Percentiles rank a stretch among this genome's conserved stretches.
phyloP scores from a whole-genome alignment of 169 alveolate species.

The Toxoplasma gondii region DNA sequence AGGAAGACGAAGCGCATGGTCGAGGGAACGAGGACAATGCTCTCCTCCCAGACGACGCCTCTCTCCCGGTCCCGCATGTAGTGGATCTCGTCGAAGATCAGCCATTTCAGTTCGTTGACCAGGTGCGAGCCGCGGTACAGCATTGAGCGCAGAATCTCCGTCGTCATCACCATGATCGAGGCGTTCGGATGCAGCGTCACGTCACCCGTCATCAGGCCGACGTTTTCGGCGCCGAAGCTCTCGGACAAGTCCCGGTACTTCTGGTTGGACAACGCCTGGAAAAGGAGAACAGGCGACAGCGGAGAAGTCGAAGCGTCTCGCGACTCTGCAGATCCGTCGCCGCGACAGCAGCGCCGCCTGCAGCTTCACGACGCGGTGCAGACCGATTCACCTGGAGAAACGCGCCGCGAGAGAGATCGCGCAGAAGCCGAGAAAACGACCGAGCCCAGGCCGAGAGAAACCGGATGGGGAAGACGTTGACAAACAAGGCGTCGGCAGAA shows the following conservation, averaged over 20 bases:
- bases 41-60: conserved; percentile 99
- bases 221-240: conserved; percentile 94
- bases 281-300: neutral
- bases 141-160: conserved; percentile 98
- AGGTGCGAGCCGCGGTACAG: conserved; percentile 98
- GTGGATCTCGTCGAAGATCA: conserved; percentile 98
- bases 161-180: conserved; percentile 98
- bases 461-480: no score
- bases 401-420: no score
- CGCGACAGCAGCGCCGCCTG: neutral
- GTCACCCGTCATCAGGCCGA: conserved; percentile 99
- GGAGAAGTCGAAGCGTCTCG: neutral
- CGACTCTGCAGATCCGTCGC: neutral
- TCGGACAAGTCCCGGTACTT: conserved; percentile 97
- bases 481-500: no score
- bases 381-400: no score
- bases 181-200: conserved; percentile 98
- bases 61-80: conserved; percentile 99
- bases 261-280: conserved; percentile 97
- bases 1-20: conserved; percentile 95
- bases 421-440: no score
- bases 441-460: no score
- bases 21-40: conserved; percentile 88
- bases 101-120: conserved; percentile 94
- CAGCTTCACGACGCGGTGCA: neutral